Base-by-base conservation (phyloP, 192 early-diverging fungal species). In the Linnemannia schmuckeri region DNA sequence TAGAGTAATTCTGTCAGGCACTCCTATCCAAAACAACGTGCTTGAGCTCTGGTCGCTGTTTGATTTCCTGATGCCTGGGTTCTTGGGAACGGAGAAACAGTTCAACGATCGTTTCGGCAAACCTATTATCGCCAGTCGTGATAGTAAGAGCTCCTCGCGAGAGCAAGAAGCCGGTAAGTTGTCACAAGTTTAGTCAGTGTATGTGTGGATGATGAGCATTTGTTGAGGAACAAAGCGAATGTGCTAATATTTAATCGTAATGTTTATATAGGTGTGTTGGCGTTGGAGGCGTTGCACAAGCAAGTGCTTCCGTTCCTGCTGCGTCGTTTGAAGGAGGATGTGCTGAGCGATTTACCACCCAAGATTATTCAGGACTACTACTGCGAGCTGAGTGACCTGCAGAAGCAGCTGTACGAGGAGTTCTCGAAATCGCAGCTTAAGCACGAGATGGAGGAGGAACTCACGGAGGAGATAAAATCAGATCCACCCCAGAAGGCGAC, bases 331-430 rank as follows among this genome's bases (percentile, higher is more conserved):
- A 99, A 99, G 88, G 97, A 99, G 89, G 97, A 99, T 83, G 99
- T 99, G 17, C 88, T 99, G 75, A 91, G 96, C 78, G 98, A 99
- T 83, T 88, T 99, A 79, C 99, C 99, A 72, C 98, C 99, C 55
- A 99, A 99, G 91, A 99, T 99, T 78, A 99, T 99, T 82, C 98
- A 99, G 93, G 98, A 99, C 88, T 98, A 99, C 88, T 98, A 99
- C 88, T 98, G 98, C 83, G 99, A 99, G 81, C 90, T 99, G 22
- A 94, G 94, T 74, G 96, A 97, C 46, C 69, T 99, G 57, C 99
- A 93, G 87, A 95, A 94, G 82, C 90, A 93, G 80, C 89, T 99
- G 38, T 99, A 99, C 87, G 96, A 99, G 74, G 96, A 98, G 85
- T 98, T 99, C 91, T 92, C 96, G 1, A 93, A 94, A 79, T 95